Evolutionary conservation across 148 eudicot genomes (phyloP).

Genomic region (Nepenthes gracilis): DNA sequence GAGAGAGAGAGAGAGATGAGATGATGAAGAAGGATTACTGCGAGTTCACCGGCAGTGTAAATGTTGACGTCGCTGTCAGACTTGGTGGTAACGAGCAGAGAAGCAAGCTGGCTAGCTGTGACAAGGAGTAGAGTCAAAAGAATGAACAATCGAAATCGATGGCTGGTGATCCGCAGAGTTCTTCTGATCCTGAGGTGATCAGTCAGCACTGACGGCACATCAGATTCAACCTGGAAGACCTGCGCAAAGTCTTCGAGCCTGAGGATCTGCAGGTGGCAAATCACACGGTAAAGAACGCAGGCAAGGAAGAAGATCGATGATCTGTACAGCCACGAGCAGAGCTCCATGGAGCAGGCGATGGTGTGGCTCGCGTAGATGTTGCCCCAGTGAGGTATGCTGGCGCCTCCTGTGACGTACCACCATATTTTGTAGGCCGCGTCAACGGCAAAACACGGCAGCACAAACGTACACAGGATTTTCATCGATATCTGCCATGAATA

Average conservation of each 20-base stretch:
- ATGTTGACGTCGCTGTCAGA: slow-evolving; percentile 34
- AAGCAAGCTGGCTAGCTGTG: slow-evolving; percentile 71
- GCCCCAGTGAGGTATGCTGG: slow-evolving; percentile 40
- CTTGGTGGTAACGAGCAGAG: slow-evolving; percentile 56
- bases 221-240: slow-evolving; percentile 57
- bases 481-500: slow-evolving; percentile 57
- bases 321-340: slow-evolving; percentile 77
- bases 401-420: slow-evolving; percentile 86
- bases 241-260: slow-evolving; percentile 70
- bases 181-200: slow-evolving; percentile 70
- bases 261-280: slow-evolving; percentile 74
- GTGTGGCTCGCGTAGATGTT: slow-evolving; percentile 35
- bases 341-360: slow-evolving; percentile 42
- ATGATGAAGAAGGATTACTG: slow-evolving; percentile 25
- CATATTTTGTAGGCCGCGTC: slow-evolving; percentile 68
- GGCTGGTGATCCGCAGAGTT: slow-evolving; percentile 71
- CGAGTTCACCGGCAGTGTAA: slow-evolving; percentile 71
- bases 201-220: slow-evolving; percentile 45
- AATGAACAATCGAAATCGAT: slow-evolving; percentile 67
- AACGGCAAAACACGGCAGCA: slow-evolving; percentile 57
- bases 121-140: slow-evolving; percentile 45
- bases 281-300: slow-evolving; percentile 63
- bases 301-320: slow-evolving; percentile 59
- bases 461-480: slow-evolving; percentile 56
- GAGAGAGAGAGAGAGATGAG: no score